Base-by-base conservation (phyloP, 495 filamentous ascomycete species). In the Penicillium robsamsonii region DNA sequence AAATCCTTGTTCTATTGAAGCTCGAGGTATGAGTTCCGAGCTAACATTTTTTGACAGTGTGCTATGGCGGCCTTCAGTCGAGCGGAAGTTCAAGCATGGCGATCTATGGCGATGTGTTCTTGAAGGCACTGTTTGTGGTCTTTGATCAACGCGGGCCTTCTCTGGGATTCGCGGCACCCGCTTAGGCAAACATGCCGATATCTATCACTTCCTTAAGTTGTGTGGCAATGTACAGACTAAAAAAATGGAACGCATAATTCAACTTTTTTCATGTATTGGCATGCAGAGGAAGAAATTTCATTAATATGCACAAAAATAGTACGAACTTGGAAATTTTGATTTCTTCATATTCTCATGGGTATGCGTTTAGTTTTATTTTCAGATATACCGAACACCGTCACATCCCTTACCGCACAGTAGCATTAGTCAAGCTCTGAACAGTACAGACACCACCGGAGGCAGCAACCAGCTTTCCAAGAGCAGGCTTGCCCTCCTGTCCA, bases 51-150 rank as follows among this genome's bases (percentile, higher is more conserved):
- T 50, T 35, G 42, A 45, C 53, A 89, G 85, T 79, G 40, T 91
- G 88, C 75, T 88, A 84, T 57, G 87, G 87, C 53, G 88, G 86
- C 53, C 61, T 91, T 41, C 88, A 90, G 74, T 82, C 81, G 12
- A 88, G 82, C 38, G 58, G 62, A 9, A 79, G 79, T 5, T 75
- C 77, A 13, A 69, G 67, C 4, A 63, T 90, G 57, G 84, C 90
- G 66, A 87, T 95, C 64, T 87, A 85, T 59, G 90, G 90, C 11
- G 89, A 92, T 62, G 80, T 88, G 56, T 86, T 95, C 65, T 84
- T 95, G 65, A 90, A 90, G 71, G 79, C 86, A 20, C 81, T 88
- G 61, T 93, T 90, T 66, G 87, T 89, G 20, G 87, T 87, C 17
- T 93, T 93, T 61, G 86, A 95, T 60, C 61, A 69, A 38, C 66